Base-by-base conservation (phyloP, 1,284 basidiomycete species). In the Marasmius sp. region DNA sequence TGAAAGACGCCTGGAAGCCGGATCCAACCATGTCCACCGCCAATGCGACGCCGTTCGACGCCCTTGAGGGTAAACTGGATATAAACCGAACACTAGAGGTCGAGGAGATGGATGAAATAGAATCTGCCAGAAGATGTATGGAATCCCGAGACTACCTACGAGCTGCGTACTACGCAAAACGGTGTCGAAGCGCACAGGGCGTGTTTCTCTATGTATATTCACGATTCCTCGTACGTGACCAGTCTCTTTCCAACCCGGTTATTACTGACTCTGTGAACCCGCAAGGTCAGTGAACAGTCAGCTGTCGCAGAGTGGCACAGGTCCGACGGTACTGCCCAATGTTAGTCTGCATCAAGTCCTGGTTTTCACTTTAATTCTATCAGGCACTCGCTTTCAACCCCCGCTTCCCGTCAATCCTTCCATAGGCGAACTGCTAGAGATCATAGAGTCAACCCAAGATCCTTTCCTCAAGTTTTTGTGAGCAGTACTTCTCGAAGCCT, bases 401-500 rank as follows among this genome's bases (percentile, higher is more conserved):
- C 57, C 62, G 41, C 43, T 58, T 20, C 57, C 62, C 5, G 51
- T 50, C 22, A 61, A 64, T 34, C 50, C 22, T 10, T 43, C 34
- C 4, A 58, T 64, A 5, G n/a, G 54, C 18, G 59, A 61, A 49
- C 47, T 64, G 5, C 47, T 61, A 12, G 57, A 56, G 16, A 34
- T 56, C 16, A 52, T 64, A 10, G 37, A 58, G 41, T 14, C 41
- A 16, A 54, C 59, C 0, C 33, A 54, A n/a, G 62, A 64, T 51
- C 59, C 59, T 14, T 61, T 56, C 36, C 59, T 64, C 57, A 57
- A 61, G 36, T 64, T 58, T 49, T 57, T 64, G 62, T 64, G 33
- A 34, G 62, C 55, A 8, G 11, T 50, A 20, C 18, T 41, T 16
- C 9, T 54, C 20, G 2, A 6, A 12, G 34, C 20, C 27, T 18